Evolutionary conservation across 345 rosid genomes (phyloP).

Genomic region (Brassica cretica): DNA sequence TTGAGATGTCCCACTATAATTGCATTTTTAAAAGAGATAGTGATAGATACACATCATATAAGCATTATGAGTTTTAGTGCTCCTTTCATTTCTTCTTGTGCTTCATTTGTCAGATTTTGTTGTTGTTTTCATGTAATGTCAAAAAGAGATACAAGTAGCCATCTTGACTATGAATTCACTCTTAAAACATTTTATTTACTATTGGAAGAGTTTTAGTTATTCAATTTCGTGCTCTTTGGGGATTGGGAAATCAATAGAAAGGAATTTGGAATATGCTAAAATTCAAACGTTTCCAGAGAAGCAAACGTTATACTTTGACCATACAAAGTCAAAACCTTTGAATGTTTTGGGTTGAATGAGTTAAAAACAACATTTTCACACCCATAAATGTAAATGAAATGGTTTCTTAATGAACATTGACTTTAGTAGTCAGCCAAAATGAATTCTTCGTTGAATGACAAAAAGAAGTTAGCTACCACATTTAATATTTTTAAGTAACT

Average conservation of each 20-base stretch:
- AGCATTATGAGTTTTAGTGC: slow-evolving; percentile 17
- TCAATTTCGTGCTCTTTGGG: background rate
- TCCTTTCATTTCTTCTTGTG: background rate
- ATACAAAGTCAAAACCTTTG: slow-evolving; percentile 32
- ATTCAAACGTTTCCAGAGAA: slow-evolving; percentile 22
- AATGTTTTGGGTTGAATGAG: slow-evolving; percentile 38
- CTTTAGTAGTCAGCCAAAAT: slow-evolving; percentile 33
- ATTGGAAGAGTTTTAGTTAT: background rate
- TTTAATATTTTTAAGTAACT: background rate
- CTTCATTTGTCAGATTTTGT: slow-evolving; percentile 8
- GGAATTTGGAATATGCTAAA: background rate
- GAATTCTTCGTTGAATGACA: background rate
- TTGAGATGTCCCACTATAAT: background rate
- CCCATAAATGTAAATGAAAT: background rate
- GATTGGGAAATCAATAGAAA: slow-evolving; percentile 4
- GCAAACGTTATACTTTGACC: slow-evolving; percentile 31
- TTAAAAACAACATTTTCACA: slow-evolving; percentile 34
- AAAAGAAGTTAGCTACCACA: slow-evolving; percentile 11
- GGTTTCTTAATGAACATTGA: slow-evolving; percentile 28
- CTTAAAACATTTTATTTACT: background rate
- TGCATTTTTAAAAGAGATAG: slow-evolving; percentile 12
- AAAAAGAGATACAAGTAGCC: background rate
- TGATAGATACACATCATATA: slow-evolving; percentile 8
- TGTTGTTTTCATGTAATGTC: background rate
- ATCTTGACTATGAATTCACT: slow-evolving; percentile 15